phyloP scores from a whole-genome alignment of 352 stramenopile genomes.

The Pythium phragmitis region DNA sequence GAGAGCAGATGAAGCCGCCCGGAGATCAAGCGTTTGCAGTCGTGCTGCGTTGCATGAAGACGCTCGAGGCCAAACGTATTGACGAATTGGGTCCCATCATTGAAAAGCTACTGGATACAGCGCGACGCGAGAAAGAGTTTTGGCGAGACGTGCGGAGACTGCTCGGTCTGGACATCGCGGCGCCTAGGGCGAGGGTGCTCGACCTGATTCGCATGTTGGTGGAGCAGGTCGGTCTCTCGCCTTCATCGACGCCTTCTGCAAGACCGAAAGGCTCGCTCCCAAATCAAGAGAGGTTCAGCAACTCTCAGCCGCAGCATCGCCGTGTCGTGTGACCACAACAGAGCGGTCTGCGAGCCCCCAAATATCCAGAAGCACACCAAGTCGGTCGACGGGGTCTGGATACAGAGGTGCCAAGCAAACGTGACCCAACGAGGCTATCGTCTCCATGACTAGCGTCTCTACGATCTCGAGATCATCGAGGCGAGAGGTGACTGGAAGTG shows the following conservation, averaged over 20 bases:
- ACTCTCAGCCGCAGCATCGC: neutral
- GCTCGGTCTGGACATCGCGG: conserved; percentile 38
- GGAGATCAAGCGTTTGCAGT: conserved; percentile 39
- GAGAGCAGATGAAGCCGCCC: conserved; percentile 51
- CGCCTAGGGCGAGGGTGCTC: conserved; percentile 34
- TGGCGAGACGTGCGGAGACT: conserved; percentile 30
- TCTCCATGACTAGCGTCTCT: conserved; percentile 22
- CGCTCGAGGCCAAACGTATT: conserved; percentile 38
- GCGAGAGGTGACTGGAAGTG: neutral
- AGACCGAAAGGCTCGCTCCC: neutral
- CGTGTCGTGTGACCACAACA: conserved; percentile 4
- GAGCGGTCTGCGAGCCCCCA: conserved; percentile 31
- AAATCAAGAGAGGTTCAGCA: neutral
- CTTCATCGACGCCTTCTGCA: neutral
- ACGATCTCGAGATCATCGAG: conserved; percentile 18
- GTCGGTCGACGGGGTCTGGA: conserved; percentile 10
- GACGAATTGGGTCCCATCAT: conserved; percentile 37
- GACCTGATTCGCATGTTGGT: conserved; percentile 25
- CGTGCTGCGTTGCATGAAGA: conserved; percentile 40
- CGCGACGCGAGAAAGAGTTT: conserved; percentile 36
- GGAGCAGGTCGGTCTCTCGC: conserved; percentile 14
- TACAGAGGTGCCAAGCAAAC: conserved; percentile 16
- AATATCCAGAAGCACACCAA: conserved; percentile 28
- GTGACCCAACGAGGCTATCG: conserved; percentile 21
- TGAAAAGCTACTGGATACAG: conserved; percentile 40